Conservation (phyloP, 352 stramenopile species). For the Phytophthora foliorum region DNA sequence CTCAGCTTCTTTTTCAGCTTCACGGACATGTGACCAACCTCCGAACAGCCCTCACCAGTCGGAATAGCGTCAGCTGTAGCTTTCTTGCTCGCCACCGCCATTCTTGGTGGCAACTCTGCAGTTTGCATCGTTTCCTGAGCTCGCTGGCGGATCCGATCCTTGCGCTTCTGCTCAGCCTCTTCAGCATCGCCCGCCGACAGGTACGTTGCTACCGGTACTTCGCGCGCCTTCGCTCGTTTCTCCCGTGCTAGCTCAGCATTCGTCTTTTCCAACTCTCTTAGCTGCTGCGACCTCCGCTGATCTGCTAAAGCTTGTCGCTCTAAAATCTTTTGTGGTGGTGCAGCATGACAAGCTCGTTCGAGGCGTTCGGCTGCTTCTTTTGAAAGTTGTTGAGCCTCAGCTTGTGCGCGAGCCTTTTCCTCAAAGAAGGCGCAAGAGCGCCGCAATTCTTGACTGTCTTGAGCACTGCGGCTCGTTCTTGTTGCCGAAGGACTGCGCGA, state of each 20-base stretch:
- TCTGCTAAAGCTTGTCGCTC: constrained; percentile 56
- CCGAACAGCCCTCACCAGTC: neutral
- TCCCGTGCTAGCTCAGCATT: constrained; percentile 45
- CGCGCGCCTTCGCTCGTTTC: constrained; percentile 56
- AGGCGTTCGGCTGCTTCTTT: constrained; percentile 44
- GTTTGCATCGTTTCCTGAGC: constrained; percentile 55
- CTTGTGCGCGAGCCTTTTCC: constrained; percentile 57
- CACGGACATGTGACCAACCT: constrained; percentile 43
- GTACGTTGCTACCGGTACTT: constrained; percentile 70
- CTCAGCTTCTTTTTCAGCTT: constrained; percentile 62
- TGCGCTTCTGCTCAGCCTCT: constrained; percentile 51
- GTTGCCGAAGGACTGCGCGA: constrained; percentile 30
- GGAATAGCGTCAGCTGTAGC: neutral
- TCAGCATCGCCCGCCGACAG: constrained; percentile 18
- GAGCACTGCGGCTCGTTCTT: constrained; percentile 20
- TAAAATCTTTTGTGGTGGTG: constrained; percentile 60
- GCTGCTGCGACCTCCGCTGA: constrained; percentile 51
- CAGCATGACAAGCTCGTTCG: constrained; percentile 53
- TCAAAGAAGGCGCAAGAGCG: constrained; percentile 68
- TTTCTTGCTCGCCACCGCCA: constrained; percentile 46
- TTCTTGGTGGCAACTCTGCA: constrained; percentile 57
- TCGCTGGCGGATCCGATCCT: constrained; percentile 62
- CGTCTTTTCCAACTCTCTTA: constrained; percentile 48
- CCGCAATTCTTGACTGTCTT: constrained; percentile 34
- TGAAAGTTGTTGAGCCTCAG: constrained; percentile 42